These are phyloP conservation scores for Nemania sp. DNA, from an alignment of 2,329 filamentous ascomycete genomes.

Conservation along the genomic window DNA sequence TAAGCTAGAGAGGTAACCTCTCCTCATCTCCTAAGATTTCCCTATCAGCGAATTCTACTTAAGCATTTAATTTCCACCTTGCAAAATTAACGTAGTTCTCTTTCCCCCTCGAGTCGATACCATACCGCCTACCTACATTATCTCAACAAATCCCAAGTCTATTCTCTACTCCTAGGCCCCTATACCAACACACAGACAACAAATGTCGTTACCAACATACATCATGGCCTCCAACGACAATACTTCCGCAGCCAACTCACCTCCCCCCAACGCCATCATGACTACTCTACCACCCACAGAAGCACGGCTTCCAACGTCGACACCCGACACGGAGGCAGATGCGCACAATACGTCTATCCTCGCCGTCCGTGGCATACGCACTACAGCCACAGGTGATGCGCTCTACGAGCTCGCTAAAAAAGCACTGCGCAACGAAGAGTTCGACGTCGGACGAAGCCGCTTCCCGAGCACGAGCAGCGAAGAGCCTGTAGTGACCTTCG, in stretches of 20 bases:
- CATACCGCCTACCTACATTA: no score
- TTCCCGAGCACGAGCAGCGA: background rate
- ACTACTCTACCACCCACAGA: slow-evolving; percentile 11
- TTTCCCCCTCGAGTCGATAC: no score
- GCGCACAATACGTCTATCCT: slow-evolving; percentile 29
- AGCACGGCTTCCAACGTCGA: background rate
- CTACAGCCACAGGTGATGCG: slow-evolving; percentile 23
- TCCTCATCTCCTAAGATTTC: no score
- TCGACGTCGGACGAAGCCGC: background rate
- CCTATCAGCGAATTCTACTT: no score
- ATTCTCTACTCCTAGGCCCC: no score
- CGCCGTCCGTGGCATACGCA: slow-evolving; percentile 36
- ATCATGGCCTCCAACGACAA: background rate
- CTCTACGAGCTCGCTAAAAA: slow-evolving; percentile 28
- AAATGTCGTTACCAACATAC: background rate
- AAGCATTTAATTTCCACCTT: no score
- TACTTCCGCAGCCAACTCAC: background rate
- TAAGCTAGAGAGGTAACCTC: no score
- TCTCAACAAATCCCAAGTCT: no score
- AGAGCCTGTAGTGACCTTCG: slow-evolving; percentile 30
- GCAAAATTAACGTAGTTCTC: no score
- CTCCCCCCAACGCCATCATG: background rate
- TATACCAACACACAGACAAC: background rate
- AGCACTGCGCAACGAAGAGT: slow-evolving; percentile 1
- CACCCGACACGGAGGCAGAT: slow-evolving; percentile 6